A percentile compares a stretch with the other conserved stretches of the same genome.
Conservation (phyloP, 2,329 filamentous ascomycete species). For the Apiospora rasikravindrae region DNA sequence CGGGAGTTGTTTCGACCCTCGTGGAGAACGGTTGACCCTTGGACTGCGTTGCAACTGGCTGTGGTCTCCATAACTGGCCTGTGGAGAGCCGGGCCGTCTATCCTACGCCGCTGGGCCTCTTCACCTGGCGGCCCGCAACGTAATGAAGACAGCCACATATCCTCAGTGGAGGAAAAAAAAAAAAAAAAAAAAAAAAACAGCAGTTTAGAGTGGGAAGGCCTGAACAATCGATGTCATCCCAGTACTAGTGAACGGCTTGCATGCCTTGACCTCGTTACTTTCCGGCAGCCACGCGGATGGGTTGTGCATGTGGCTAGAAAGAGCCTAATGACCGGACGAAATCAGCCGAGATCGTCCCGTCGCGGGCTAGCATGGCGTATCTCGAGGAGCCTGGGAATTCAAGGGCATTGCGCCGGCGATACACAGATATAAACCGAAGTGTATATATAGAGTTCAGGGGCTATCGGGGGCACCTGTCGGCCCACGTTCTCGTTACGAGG, state of each 20-base stretch:
- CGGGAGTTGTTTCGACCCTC: background rate
- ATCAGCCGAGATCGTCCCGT: conserved; percentile 6
- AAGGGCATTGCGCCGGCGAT: background rate
- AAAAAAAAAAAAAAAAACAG: too few species aligned
- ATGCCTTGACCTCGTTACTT: conserved; percentile 4
- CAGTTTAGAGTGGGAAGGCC: background rate
- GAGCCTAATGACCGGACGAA: background rate
- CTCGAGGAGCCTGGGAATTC: background rate
- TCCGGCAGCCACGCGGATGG: background rate
- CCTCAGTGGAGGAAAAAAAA: background rate
- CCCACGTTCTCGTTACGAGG: background rate
- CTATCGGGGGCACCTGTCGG: background rate
- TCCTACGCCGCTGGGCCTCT: background rate
- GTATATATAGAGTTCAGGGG: background rate
- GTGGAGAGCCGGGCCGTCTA: background rate
- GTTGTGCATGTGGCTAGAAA: conserved; percentile 9
- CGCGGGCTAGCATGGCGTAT: background rate
- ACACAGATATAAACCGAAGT: background rate
- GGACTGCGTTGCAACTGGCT: conserved; percentile 3
- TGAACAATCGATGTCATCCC: background rate
- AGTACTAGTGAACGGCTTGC: background rate
- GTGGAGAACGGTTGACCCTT: background rate
- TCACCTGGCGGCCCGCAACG: background rate
- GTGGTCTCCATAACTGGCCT: background rate
- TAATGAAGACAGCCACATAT: background rate